Evolutionary conservation across 257 asterid genomes (phyloP).

Genomic region (Jasminum sambac): DNA sequence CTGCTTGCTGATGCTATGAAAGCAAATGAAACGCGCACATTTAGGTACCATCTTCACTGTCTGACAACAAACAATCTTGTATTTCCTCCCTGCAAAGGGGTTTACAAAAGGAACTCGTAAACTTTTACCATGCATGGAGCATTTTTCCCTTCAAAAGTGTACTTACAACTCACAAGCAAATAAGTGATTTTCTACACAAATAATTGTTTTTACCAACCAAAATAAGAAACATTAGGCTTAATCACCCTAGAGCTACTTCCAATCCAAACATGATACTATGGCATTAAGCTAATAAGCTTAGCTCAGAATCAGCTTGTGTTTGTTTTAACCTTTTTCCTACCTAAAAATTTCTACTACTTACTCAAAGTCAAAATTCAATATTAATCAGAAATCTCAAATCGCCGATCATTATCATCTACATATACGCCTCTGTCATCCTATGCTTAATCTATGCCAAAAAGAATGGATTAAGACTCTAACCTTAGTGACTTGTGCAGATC

Average conservation of each 20-base stretch:
- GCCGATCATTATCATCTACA: too few relatives aligned
- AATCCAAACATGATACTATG: background rate
- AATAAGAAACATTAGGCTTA: background rate
- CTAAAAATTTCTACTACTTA: too few relatives aligned
- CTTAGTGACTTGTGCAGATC: slow-evolving; percentile 41
- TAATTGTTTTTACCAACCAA: background rate
- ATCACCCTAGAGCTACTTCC: background rate
- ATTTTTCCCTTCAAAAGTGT: background rate
- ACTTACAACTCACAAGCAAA: background rate
- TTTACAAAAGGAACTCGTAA: slow-evolving; percentile 4
- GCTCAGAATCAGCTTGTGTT: too few relatives aligned
- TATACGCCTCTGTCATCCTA: too few relatives aligned
- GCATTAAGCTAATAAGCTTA: background rate
- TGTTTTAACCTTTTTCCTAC: too few relatives aligned
- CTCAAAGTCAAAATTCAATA: too few relatives aligned
- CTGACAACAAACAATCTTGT: slow-evolving; percentile 70
- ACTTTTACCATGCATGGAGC: background rate
- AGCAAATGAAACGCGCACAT: background rate
- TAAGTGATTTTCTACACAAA: background rate
- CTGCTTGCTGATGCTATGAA: background rate
- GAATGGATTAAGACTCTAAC: slow-evolving; percentile 31
- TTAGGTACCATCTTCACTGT: slow-evolving; percentile 59
- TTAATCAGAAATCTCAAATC: too few relatives aligned
- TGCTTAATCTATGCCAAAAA: background rate
- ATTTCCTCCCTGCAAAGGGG: slow-evolving; percentile 58